Evolutionary conservation across 306 rosid genomes (phyloP), one percentile per base, ranked within the genome.

Genomic region (Luffa acutangula): DNA sequence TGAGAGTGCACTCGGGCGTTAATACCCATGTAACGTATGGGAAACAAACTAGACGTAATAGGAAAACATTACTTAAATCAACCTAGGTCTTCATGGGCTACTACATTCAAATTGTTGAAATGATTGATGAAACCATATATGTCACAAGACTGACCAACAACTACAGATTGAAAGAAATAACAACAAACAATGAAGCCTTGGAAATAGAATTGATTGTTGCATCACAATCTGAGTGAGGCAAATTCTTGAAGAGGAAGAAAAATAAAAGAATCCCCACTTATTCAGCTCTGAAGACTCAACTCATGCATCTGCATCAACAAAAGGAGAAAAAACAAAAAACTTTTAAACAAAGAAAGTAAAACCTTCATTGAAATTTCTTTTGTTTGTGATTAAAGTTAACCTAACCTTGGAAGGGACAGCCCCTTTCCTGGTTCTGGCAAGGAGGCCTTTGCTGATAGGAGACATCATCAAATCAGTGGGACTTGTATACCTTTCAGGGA

Each of bases 391-490:
- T 25, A 25, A 25, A 25, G 31, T 25, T 25, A 25, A 25, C 31
- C 31, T 25, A 53, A 66, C 73, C 73, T 66, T 66, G 33, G 73
- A 66, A 66, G 86, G 63, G 9, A 83, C 81, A 52, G 80, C 90
- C 56, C 90, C 86, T 84, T 82, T 92, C 84, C 90, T 89, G 80
- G 84, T 81, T 83, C 97, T 88, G 33, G 97, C 97, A 3, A 88
- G 89, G 63, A 94, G 87, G 31, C 93, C 97, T 85, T 91, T 89
- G 56, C 92, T 91, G 31, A 92, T 87, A 15, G 97, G 97, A 34
- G 97, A 94, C 60, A 94, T 81, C 86, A 91, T 87, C 87, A 82
- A 52, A 84, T 94, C 98, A 17, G 98, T 94, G n/a, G 98, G 97
- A 81, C 98, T 92, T 64, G 84, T 91, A 69, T 94, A 94, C 89